Base-by-base conservation (phyloP, 2,329 filamentous ascomycete genomes). In the Fusarium nematophilum region DNA sequence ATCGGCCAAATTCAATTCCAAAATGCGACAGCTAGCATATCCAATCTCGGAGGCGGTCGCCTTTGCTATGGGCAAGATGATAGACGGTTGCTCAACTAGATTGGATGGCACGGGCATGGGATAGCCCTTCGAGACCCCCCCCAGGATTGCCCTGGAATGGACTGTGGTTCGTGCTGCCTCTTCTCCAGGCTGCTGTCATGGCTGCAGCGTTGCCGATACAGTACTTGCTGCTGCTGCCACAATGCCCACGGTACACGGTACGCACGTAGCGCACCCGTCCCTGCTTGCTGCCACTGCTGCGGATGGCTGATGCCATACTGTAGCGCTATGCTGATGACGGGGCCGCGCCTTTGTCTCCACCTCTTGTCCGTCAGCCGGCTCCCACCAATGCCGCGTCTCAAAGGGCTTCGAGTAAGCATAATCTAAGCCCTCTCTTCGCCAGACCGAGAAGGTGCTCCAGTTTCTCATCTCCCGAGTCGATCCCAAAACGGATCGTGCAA, bases 341-440 rank as follows among this genome's bases (percentile, higher is more conserved):
- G 61, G 43, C 55, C 57, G 55, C 54, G 44, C 57, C 55, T 49
- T 59, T 43, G 48, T 59, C 67, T 58, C 67, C 65, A 69, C 67
- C 56, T 58, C 49, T 53, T 51, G 49, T 58, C 65, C 64, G 52
- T 62, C 59, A 62, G 55, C 58, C 58, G 46, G 59, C 58, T 26
- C 45, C 54, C 53, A 52, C 58, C 56, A 64, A 52, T 66, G 58
- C 63, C 62, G 62, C 64, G 52, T 42, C 59, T 25, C 62, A 61
- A 64, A 56, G 59, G 57, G 51, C 57, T 61, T 63, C 56, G 58
- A 65, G 65, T 68, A 68, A 68, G 63, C 65, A 68, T 68, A 65
- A 69, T 64, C 66, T 66, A 66, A 68, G 57, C 50, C 25, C 39
- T 50, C 53, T 60, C 45, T 57, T 67, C 33, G 47, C 60, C 55